Evolutionary conservation across 1,139 yeast species (phyloP).

Genomic region (Taphrina wiesneri): DNA sequence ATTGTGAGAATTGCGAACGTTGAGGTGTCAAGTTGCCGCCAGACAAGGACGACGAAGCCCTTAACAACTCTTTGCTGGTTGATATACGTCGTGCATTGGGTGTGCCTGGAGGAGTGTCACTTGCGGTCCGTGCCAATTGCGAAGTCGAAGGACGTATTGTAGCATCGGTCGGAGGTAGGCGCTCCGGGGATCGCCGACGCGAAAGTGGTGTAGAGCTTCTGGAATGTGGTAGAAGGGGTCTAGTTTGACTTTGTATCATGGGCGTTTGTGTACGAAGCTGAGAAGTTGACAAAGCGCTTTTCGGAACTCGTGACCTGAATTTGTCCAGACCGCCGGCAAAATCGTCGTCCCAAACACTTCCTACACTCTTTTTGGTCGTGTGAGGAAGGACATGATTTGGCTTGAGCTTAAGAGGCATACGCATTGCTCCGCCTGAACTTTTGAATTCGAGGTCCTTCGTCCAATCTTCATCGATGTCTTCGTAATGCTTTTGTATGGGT

Average conservation of each 20-base stretch:
- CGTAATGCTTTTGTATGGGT: conserved; percentile 8
- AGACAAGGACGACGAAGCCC: neutral
- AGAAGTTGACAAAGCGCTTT: neutral
- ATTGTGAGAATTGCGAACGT: neutral
- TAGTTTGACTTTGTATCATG: neutral
- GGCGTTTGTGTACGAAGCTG: neutral
- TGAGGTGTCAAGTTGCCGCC: neutral
- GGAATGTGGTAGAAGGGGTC: neutral
- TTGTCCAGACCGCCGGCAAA: conserved; percentile 20
- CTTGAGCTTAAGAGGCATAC: conserved; percentile 6
- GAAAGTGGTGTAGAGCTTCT: neutral
- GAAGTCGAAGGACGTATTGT: conserved; percentile 15
- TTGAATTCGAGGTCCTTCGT: conserved; percentile 8
- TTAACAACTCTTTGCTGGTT: neutral
- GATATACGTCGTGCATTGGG: neutral
- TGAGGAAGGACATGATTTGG: neutral
- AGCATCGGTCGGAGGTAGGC: neutral
- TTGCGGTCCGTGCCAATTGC: neutral
- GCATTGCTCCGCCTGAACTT: neutral
- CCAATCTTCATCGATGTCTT: conserved; percentile 20
- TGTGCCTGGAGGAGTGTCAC: conserved; percentile 5
- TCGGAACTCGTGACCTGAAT: neutral
- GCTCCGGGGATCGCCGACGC: conserved; percentile 10
- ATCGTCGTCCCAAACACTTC: conserved; percentile 38
- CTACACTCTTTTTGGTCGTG: neutral